Conservation (phyloP, 2,329 filamentous ascomycete genomes). For the Fonsecaea pugnacius region DNA sequence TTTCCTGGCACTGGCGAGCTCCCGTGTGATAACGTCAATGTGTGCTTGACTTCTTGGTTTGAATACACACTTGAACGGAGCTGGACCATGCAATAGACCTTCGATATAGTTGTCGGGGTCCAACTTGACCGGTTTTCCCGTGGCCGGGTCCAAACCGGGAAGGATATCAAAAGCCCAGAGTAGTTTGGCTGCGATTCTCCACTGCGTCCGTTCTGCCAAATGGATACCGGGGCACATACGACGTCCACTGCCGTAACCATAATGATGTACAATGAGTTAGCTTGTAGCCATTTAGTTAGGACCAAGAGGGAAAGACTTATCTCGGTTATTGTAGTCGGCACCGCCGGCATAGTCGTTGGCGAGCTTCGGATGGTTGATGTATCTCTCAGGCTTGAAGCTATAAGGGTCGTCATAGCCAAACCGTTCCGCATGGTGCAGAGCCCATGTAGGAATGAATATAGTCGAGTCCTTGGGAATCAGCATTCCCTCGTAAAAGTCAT, state of each 20-base stretch:
- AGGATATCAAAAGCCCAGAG: slow-evolving; percentile 18
- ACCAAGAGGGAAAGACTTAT: neutral
- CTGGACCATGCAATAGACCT: slow-evolving; percentile 10
- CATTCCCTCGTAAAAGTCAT: slow-evolving; percentile 56
- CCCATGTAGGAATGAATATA: slow-evolving; percentile 37
- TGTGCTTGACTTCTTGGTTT: slow-evolving; percentile 22
- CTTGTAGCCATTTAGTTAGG: neutral
- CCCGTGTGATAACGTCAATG: slow-evolving; percentile 3
- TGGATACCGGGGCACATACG: slow-evolving; percentile 37
- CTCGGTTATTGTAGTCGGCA: slow-evolving; percentile 13
- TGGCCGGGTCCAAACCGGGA: neutral
- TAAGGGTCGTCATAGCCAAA: slow-evolving; percentile 48
- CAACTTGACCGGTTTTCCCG: slow-evolving; percentile 33
- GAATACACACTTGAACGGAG: slow-evolving; percentile 16
- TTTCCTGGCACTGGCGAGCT: too few relatives aligned
- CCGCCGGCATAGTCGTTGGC: slow-evolving; percentile 19
- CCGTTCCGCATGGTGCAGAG: slow-evolving; percentile 46
- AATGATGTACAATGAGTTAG: slow-evolving; percentile 8
- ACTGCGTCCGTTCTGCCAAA: slow-evolving; percentile 26
- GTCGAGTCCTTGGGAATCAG: slow-evolving; percentile 55
- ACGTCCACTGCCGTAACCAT: slow-evolving; percentile 35
- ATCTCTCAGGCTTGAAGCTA: slow-evolving; percentile 53
- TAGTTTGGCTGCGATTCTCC: slow-evolving; percentile 8
- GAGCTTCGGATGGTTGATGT: slow-evolving; percentile 45
- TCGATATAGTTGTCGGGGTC: slow-evolving; percentile 22